Conservation (phyloP, 108 stramenopile species). For the Chaetoceros tenuissimus region DNA sequence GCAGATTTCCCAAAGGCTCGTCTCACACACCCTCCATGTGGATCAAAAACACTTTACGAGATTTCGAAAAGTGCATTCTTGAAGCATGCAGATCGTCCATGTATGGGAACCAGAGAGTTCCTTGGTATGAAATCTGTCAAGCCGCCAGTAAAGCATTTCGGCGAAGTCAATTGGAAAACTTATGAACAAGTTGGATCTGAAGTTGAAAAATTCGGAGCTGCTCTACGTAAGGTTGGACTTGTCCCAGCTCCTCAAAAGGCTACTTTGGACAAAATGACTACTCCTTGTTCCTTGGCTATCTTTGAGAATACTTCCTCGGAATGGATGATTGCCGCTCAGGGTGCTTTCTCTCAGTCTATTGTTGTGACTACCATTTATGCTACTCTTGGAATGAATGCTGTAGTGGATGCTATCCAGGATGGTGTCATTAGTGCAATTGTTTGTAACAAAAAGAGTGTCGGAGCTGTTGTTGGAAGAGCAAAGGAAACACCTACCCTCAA, state of each 20-base stretch:
- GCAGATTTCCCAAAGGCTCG: constrained; percentile 37
- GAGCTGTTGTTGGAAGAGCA: constrained; percentile 30
- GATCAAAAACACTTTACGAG: constrained; percentile 64
- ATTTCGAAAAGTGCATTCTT: constrained; percentile 36
- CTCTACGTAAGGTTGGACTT: constrained; percentile 50
- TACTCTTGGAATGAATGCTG: constrained; percentile 86
- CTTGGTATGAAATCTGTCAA: constrained; percentile 46
- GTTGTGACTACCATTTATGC: constrained; percentile 86
- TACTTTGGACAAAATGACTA: constrained; percentile 63
- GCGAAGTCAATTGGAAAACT: constrained; percentile 43
- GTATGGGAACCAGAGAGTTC: constrained; percentile 72
- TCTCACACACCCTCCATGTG: constrained; percentile 33
- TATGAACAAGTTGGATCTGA: constrained; percentile 63
- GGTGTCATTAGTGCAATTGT: constrained; percentile 71
- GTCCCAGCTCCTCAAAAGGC: constrained; percentile 48
- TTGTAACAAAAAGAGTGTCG: constrained; percentile 75
- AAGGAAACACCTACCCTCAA: constrained; percentile 72
- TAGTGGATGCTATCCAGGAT: constrained; percentile 78
- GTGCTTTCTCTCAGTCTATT: constrained; percentile 70
- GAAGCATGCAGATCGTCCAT: constrained; percentile 24
- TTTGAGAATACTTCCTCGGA: constrained; percentile 88
- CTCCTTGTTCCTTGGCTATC: constrained; percentile 79
- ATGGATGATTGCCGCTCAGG: constrained; percentile 84
- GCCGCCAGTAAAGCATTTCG: constrained; percentile 68
- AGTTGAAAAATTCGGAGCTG: constrained; percentile 73